A percentile compares a stretch with the other conserved stretches of the same genome.
phyloP scores from a whole-genome alignment of 2,329 filamentous ascomycete genomes.

The Aspergillus sp. region DNA sequence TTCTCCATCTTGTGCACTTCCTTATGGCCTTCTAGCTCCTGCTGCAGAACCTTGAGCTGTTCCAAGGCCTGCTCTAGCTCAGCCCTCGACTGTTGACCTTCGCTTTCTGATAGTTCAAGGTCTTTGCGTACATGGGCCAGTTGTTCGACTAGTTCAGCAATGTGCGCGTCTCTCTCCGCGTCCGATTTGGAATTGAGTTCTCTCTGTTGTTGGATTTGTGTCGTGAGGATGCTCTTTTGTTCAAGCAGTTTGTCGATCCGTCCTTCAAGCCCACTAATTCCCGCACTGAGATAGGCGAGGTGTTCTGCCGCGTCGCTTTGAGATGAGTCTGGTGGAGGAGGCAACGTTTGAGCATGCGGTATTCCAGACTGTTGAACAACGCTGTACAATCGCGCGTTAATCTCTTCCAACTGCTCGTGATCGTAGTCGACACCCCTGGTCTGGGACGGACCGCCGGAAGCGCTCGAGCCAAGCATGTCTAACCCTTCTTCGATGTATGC shows the following conservation, averaged over 20 bases:
- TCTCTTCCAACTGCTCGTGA: slow-evolving; percentile 57
- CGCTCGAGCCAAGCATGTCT: slow-evolving; percentile 59
- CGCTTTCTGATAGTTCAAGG: slow-evolving; percentile 55
- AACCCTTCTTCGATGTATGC: slow-evolving; percentile 72
- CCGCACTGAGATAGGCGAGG: slow-evolving; percentile 72
- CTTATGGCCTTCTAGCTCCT: slow-evolving; percentile 38
- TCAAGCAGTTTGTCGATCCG: slow-evolving; percentile 78
- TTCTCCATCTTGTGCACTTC: slow-evolving; percentile 34
- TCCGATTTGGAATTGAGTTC: slow-evolving; percentile 89
- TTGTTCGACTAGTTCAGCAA: slow-evolving; percentile 49
- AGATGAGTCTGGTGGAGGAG: slow-evolving; percentile 60
- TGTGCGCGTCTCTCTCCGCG: slow-evolving; percentile 53
- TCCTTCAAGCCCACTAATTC: slow-evolving; percentile 75
- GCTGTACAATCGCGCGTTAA: slow-evolving; percentile 67
- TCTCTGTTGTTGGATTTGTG: slow-evolving; percentile 93
- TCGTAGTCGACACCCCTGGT: slow-evolving; percentile 35
- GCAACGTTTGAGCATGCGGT: slow-evolving; percentile 50
- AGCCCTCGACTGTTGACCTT: slow-evolving; percentile 41
- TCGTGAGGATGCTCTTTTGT: slow-evolving; percentile 84
- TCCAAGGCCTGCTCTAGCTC: slow-evolving; percentile 46
- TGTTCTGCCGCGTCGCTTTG: slow-evolving; percentile 66
- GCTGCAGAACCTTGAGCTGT: slow-evolving; percentile 46
- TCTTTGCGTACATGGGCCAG: slow-evolving; percentile 65
- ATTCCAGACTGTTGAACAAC: slow-evolving; percentile 54
- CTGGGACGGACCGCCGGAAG: slow-evolving; percentile 8